Evolutionary conservation across 176 grass and related monocot species (phyloP), one percentile per base, ranked within the genome.

Genomic region (Rhipidocladum racemiflorum): DNA sequence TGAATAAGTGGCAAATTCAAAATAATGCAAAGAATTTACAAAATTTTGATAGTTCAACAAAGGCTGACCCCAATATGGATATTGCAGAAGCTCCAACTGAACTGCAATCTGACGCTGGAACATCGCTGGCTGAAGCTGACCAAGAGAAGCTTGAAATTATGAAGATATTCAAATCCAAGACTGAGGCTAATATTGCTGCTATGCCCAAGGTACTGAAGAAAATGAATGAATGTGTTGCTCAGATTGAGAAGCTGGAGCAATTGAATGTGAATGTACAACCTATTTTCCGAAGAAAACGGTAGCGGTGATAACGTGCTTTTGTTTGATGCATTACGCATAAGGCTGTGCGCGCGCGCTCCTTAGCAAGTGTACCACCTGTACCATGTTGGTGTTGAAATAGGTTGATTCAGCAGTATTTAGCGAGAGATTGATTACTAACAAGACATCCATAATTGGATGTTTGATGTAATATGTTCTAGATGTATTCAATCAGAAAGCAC

Each of bases 281-380:
- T 63, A 20, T 74, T 74, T 93, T 85, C 73, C 62, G 0, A 85
- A 85, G 30, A 78, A 81, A 77, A 68, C 4, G 18, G 68, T 71
- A 90, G 30, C n/a, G 11, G 17, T 48, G 17, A 2, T 16, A 34
- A 30, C 16, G 12, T 25, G 16, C 15, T n/a, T 77, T 36, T 60
- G 18, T 56, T 34, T 64, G 21, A 79, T 65, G 11, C 14, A 14
- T 79, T 70, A 17, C 17, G 21, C 18, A 50, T 60, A 15, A 54
- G 40, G 24, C 51, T 51, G 16, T 9, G 4, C n/a, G 27, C 40
- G 4, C 45, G 36, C 24, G 48, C 40, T 57, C 18, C 9, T 10
- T 61, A n/a, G 61, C 61, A 66, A 51, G 1, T 64, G 9, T 79
- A 29, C 11, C 61, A 11, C 32, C 4, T 79, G 44, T 50, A 65